These are phyloP conservation scores for Colletotrichum sp. DNA, from an alignment of 2,329 filamentous ascomycete species.

Conservation along the genomic window DNA sequence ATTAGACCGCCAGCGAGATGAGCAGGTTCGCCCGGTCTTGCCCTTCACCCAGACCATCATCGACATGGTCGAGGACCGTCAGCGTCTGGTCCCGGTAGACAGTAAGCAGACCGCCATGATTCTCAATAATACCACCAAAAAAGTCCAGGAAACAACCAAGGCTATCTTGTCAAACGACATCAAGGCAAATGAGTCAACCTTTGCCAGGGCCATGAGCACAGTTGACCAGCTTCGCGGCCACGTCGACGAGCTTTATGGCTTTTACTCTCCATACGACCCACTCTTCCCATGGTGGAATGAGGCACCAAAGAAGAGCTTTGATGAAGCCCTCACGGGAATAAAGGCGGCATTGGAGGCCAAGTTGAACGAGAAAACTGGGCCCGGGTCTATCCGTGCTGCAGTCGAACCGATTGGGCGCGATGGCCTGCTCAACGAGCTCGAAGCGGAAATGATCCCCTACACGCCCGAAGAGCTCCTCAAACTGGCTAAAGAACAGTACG, in stretches of 20 bases:
- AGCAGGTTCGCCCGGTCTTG: slow-evolving; percentile 43
- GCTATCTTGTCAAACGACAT: slow-evolving; percentile 38
- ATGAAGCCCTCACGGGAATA: slow-evolving; percentile 38
- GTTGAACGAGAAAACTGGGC: slow-evolving; percentile 28
- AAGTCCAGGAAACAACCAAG: slow-evolving; percentile 35
- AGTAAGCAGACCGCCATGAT: slow-evolving; percentile 46
- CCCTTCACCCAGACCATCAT: slow-evolving; percentile 48
- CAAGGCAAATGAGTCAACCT: slow-evolving; percentile 22
- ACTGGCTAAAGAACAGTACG: slow-evolving; percentile 56
- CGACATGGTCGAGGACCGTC: slow-evolving; percentile 51
- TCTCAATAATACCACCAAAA: slow-evolving; percentile 39
- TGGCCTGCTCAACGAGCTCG: slow-evolving; percentile 55
- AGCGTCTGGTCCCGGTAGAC: slow-evolving; percentile 47
- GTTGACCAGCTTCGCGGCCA: slow-evolving; percentile 43
- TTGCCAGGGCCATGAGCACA: slow-evolving; percentile 34
- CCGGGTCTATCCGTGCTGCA: slow-evolving; percentile 27
- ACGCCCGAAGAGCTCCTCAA: slow-evolving; percentile 59
- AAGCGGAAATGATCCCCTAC: slow-evolving; percentile 64
- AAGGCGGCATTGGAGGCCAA: slow-evolving; percentile 41
- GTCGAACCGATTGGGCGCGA: slow-evolving; percentile 60
- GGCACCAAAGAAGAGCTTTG: slow-evolving; percentile 46
- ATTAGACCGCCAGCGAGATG: slow-evolving; percentile 36
- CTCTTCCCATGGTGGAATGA: slow-evolving; percentile 62
- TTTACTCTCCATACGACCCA: slow-evolving; percentile 62
- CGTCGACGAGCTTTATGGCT: slow-evolving; percentile 52